Evolutionary conservation across 2,329 filamentous ascomycete genomes (phyloP).

Genomic region (Aspergillus uvarum): DNA sequence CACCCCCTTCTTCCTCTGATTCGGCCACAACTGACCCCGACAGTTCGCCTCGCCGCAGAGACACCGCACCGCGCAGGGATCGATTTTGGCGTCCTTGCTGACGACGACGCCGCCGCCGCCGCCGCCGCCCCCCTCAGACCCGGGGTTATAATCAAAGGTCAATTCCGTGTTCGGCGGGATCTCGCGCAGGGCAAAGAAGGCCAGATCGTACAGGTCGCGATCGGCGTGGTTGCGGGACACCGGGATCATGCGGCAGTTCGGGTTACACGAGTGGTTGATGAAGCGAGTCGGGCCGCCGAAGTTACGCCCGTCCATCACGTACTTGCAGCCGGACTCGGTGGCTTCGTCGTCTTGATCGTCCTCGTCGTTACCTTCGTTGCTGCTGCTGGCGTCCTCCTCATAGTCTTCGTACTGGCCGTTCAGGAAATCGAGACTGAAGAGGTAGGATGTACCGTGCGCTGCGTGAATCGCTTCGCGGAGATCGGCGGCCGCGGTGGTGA

Average conservation of each 20-base stretch:
- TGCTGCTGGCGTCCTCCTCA: not conserved
- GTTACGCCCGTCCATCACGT: conserved; percentile 46
- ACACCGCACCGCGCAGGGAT: conserved; percentile 43
- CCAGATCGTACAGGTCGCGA: conserved; percentile 45
- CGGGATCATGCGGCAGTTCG: conserved; percentile 47
- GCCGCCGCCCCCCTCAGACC: conserved; percentile 17
- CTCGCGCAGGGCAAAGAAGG: conserved; percentile 47
- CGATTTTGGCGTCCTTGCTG: conserved; percentile 19
- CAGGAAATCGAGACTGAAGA: conserved; percentile 45
- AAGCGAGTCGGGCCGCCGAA: conserved; percentile 47
- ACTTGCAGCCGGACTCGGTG: conserved; percentile 18
- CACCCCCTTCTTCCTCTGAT: conserved; percentile 34
- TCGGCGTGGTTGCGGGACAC: conserved; percentile 45
- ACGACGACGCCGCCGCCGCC: not conserved
- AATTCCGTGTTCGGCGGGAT: conserved; percentile 46
- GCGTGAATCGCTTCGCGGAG: conserved; percentile 35
- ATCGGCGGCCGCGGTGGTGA: conserved; percentile 39
- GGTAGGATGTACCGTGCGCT: conserved; percentile 38
- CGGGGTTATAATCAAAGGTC: conserved; percentile 50
- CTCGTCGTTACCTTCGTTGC: not conserved
- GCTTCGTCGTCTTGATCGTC: not conserved
- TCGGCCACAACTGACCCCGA: conserved; percentile 47
- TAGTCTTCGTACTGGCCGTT: conserved; percentile 23
- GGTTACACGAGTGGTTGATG: conserved; percentile 51
- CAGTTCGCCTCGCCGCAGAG: conserved; percentile 46